Evolutionary conservation across 2,329 filamentous ascomycete species (phyloP), one percentile per base, ranked within the genome.

Genomic region (Mollisiaceae sp.): DNA sequence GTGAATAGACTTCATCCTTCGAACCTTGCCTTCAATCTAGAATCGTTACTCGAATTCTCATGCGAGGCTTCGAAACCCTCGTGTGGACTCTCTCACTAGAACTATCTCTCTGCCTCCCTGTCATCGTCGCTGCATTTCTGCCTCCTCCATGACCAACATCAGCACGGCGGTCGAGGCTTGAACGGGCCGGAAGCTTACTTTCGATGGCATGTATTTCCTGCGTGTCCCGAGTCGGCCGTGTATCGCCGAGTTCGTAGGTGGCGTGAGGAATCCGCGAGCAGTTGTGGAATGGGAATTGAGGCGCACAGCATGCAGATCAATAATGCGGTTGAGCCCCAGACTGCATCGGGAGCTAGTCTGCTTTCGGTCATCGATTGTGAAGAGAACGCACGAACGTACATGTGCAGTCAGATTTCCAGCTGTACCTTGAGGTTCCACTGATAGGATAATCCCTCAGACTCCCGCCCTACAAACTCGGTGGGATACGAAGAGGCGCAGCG

Each of bases 291-390:
- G 22, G 47, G 47, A 4, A 52, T 32, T 27, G 47, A 52, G 47
- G 47, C 47, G 24, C 47, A 52, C 12, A 52, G 9, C 4, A 52
- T 52, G 20, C 47, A 52, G 47, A 52, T 52, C 14, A 52, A 15
- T 20, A 52, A 24, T 52, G 27, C 47, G 47, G 47, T 52, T 12
- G 47, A 52, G 9, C 47, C 47, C 47, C 47, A 52, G 47, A 52
- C n/a, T n/a, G 47, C 12, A 52, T 52, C 22, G 32, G 47, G 4
- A 24, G 47, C 2, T 27, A 24, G 22, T 20, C 32, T 2, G 32
- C 22, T 8, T 52, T 24, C 32, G 47, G 43, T 5, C 9, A 5
- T 45, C 9, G 24, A 24, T 4, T 5, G 22, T 52, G 11, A 52
- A 11, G 22, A 52, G 22, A 52, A 52, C 6, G 12, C n/a, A 6